Evolutionary conservation across 768 basidiomycete genomes (phyloP).

Genomic region (Hypholoma sublateritium): DNA sequence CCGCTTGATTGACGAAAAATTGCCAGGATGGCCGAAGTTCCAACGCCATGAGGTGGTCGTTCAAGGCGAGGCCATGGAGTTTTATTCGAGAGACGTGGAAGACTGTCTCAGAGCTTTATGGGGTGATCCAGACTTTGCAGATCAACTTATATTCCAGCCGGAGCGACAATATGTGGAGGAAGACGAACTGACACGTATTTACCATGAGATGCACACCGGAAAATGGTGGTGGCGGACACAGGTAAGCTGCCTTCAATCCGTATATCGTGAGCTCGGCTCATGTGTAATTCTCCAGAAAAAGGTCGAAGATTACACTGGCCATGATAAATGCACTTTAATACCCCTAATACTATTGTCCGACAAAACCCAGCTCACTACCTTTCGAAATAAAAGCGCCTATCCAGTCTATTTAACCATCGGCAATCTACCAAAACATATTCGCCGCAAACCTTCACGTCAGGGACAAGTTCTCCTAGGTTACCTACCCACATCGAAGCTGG

Average conservation of each 20-base stretch:
- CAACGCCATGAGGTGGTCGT: conserved; percentile 24
- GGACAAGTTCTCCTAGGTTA: conserved; percentile 37
- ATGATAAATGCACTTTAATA: conserved; percentile 17
- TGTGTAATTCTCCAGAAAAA: too few relatives aligned
- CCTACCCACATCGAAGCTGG: conserved; percentile 32
- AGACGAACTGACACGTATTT: neutral
- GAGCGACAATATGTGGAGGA: neutral
- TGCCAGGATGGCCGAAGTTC: conserved; percentile 29
- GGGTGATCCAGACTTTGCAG: conserved; percentile 1
- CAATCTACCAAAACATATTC: conserved; percentile 32
- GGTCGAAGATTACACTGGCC: too few relatives aligned
- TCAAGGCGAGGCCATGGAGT: neutral
- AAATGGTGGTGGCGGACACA: conserved; percentile 5
- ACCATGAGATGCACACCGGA: neutral
- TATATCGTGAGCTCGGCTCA: too few relatives aligned
- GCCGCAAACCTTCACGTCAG: conserved; percentile 28
- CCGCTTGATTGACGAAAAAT: conserved; percentile 23
- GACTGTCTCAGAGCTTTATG: neutral
- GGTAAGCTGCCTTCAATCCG: neutral
- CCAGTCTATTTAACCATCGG: conserved; percentile 46
- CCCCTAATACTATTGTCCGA: conserved; percentile 37
- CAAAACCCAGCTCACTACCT: conserved; percentile 33
- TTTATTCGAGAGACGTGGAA: neutral
- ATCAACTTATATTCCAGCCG: neutral
- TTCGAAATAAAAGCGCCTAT: conserved; percentile 38